These are phyloP conservation scores for Helicocarpus griseus DNA, from an alignment of 2,329 filamentous ascomycete genomes.

Conservation along the genomic window DNA sequence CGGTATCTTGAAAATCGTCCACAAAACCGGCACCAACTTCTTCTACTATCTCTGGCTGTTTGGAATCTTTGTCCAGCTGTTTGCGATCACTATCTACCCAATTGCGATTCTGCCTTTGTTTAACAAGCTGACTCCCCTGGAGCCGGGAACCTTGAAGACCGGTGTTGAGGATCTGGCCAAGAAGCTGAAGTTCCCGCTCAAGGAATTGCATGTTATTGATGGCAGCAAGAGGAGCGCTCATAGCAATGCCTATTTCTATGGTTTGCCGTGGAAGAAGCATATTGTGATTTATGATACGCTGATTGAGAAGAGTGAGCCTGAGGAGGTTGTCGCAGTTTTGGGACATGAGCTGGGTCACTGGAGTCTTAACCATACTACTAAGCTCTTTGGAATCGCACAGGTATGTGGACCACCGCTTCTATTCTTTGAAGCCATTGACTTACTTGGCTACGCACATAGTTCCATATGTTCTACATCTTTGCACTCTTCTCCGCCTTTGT, in stretches of 20 bases:
- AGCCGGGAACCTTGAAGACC: conserved; percentile 78
- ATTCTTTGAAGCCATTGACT: neutral
- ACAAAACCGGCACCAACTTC: conserved; percentile 87
- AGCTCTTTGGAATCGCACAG: conserved; percentile 77
- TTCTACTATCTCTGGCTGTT: conserved; percentile 99
- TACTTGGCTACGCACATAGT: conserved; percentile 38
- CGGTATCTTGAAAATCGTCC: conserved; percentile 86
- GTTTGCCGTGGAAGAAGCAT: conserved; percentile 98
- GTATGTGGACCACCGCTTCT: conserved; percentile 35
- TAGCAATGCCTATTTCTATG: conserved; percentile 93
- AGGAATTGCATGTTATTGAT: conserved; percentile 90
- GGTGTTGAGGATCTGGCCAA: conserved; percentile 75
- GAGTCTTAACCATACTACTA: conserved; percentile 90
- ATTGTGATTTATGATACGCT: conserved; percentile 99
- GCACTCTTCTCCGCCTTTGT: conserved; percentile 94
- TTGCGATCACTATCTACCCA: conserved; percentile 93
- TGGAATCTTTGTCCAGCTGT: conserved; percentile 76
- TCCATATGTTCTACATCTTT: conserved; percentile 95
- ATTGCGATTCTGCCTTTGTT: conserved; percentile 90
- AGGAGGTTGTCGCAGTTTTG: conserved; percentile 90
- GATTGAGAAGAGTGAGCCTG: conserved; percentile 84
- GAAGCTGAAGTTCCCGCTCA: conserved; percentile 80
- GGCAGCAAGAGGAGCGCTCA: conserved; percentile 81
- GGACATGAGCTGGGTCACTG: conserved; percentile 96
- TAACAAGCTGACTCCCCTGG: conserved; percentile 92